A percentile compares a stretch with the other conserved stretches of the same genome.
Conservation (phyloP, 257 asterid species). For the Eucommia ulmoides region DNA sequence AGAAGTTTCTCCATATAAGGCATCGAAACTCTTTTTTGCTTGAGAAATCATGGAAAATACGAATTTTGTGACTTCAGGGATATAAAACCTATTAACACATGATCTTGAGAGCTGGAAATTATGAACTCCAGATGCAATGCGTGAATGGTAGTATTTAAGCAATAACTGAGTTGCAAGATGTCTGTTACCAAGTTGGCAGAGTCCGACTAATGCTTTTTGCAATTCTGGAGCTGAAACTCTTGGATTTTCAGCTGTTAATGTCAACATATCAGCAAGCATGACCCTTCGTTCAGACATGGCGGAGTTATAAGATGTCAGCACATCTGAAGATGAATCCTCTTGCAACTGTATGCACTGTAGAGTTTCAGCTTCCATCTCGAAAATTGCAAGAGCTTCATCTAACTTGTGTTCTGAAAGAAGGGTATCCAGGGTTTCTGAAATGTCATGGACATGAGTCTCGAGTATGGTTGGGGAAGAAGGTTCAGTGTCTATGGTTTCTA, state of each 20-base stretch:
- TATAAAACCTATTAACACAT: slow-evolving; percentile 13
- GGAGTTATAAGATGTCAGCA: slow-evolving; percentile 31
- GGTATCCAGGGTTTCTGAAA: slow-evolving; percentile 46
- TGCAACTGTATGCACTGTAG: slow-evolving; percentile 16
- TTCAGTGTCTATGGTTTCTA: slow-evolving; percentile 21
- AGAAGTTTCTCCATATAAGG: slow-evolving; percentile 37
- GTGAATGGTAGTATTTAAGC: slow-evolving; percentile 44
- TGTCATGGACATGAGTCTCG: slow-evolving; percentile 37
- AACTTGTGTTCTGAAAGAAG: slow-evolving; percentile 47
- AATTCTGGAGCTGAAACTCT: slow-evolving; percentile 53
- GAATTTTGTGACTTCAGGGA: slow-evolving; percentile 27
- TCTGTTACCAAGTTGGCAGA: slow-evolving; percentile 39
- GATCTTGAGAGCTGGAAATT: slow-evolving; percentile 27
- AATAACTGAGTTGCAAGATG: slow-evolving; percentile 35
- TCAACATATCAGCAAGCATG: slow-evolving; percentile 30
- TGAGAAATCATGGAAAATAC: slow-evolving; percentile 61
- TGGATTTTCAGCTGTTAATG: slow-evolving; percentile 31
- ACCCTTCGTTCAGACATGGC: slow-evolving; percentile 40
- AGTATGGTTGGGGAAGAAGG: slow-evolving; percentile 22
- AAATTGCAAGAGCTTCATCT: slow-evolving; percentile 46
- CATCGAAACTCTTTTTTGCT: slow-evolving; percentile 39
- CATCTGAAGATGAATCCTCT: slow-evolving; percentile 23
- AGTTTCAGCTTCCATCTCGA: slow-evolving; percentile 45
- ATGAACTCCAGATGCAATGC: slow-evolving; percentile 26
- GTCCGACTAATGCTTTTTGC: slow-evolving; percentile 51